Conservation (phyloP, 768 basidiomycete genomes). For the Candolleomyces aberdarensis region DNA sequence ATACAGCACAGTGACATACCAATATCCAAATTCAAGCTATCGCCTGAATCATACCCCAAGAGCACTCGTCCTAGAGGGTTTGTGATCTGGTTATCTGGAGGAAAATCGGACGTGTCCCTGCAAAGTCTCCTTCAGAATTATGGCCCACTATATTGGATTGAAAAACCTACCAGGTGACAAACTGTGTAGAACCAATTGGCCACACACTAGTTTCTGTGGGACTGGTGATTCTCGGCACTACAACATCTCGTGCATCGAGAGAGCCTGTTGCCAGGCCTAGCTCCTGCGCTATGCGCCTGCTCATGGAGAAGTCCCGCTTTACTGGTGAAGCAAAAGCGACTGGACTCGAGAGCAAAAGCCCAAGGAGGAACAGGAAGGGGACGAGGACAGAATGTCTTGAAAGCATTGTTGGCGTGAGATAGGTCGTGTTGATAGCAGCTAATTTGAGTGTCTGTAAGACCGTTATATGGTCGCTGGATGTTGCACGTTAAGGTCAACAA, state of each 20-base stretch:
- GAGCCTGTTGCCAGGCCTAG: background rate
- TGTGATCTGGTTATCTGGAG: constrained; percentile 42
- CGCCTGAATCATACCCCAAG: constrained; percentile 45
- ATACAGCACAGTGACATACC: constrained; percentile 30
- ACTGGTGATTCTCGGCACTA: constrained; percentile 46
- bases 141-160: too few species aligned
- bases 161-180: constrained; percentile 53
- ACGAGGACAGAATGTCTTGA: background rate
- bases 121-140: background rate
- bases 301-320: background rate
- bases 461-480: background rate
- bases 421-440: background rate
- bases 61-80: constrained; percentile 48
- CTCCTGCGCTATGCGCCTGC: background rate
- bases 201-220: constrained; percentile 48
- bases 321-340: background rate
- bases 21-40: constrained; percentile 52
- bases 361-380: background rate
- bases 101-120: constrained; percentile 52
- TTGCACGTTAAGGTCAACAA: background rate
- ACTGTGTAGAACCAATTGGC: constrained; percentile 42
- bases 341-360: background rate
- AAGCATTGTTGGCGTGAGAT: background rate
- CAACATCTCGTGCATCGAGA: constrained; percentile 36
- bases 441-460: background rate